Base-by-base conservation (phyloP, 306 rosid genomes). In the Prunus fruticosa region DNA sequence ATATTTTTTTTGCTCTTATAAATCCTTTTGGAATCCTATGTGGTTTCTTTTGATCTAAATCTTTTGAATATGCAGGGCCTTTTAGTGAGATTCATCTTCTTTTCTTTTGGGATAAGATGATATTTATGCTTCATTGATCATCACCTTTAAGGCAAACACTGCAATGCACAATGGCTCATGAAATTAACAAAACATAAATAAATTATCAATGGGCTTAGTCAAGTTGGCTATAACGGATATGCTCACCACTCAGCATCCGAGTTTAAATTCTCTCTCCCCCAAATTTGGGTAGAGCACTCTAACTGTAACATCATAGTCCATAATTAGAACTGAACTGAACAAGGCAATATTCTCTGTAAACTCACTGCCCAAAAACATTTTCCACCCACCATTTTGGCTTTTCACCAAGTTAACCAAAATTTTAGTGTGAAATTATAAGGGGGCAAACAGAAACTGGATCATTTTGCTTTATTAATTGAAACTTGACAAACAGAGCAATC, bases 11-110 rank as follows among this genome's bases (percentile, higher is more conserved):
- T 75, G 20, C 65, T 67, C 80, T 74, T 77, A 11, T 34, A 34
- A 20, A 67, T 79, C 32, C 22, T 80, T 49, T 78, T 74, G 93
- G 91, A 84, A 87, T 87, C 91, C 94, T 66, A 87, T 87, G 90
- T 84, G 68, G 72, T 65, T 63, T 86, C 79, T 78, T 89, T 77
- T 79, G 64, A 72, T 74, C 58, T 63, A 74, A 74, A 77, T 78
- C 76, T 82, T 78, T 77, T 54, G 78, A 80, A 79, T 84, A 71
- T 80, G 54, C 88, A 62, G 51, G 73, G 63, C 65, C 80, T 86
- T 81, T 69, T 74, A 68, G 69, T 76, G 74, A 71, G 73, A 83
- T 88, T 83, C 87, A 88, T 78, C 15, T 77, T 38, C 19, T 81
- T 80, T 81, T 58, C 50, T 73, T 84, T 80, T 68, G 57, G 71